Percentiles rank a stretch among this genome's conserved stretches.
These are phyloP conservation scores for Phytophthora tubulina DNA, from an alignment of 352 stramenopile genomes.

Conservation along the genomic window DNA sequence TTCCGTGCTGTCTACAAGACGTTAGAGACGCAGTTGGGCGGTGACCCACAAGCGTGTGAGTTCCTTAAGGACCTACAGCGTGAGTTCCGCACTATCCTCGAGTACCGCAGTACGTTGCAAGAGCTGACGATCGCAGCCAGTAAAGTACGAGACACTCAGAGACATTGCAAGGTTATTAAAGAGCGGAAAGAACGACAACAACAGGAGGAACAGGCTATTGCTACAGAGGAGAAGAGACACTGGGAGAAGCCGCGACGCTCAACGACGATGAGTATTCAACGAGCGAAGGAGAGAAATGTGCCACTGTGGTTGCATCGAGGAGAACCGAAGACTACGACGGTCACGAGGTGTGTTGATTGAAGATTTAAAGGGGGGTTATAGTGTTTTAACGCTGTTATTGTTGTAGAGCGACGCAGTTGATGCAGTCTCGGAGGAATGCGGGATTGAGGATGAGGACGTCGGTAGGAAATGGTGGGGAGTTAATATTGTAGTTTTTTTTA, in stretches of 20 bases:
- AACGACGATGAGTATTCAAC: background rate
- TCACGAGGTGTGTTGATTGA: constrained; percentile 16
- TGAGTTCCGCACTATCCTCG: constrained; percentile 57
- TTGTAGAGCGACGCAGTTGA: constrained; percentile 29
- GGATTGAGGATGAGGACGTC: constrained; percentile 11
- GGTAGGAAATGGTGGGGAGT: constrained; percentile 18
- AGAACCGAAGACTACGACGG: constrained; percentile 22
- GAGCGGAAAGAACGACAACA: constrained; percentile 25
- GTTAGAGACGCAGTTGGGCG: constrained; percentile 46
- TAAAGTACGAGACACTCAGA: constrained; percentile 42
- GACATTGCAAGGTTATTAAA: constrained; percentile 23
- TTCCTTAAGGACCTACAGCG: constrained; percentile 59
- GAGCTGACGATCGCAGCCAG: constrained; percentile 37
- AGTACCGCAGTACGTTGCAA: constrained; percentile 60
- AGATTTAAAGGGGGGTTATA: background rate
- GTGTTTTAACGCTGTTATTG: background rate
- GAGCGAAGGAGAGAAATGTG: constrained; percentile 17
- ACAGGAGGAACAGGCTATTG: constrained; percentile 27
- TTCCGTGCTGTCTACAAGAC: constrained; percentile 48
- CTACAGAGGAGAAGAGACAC: constrained; percentile 13
- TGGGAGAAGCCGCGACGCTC: constrained; percentile 25
- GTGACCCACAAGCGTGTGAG: constrained; percentile 42
- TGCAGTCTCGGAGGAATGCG: constrained; percentile 23
- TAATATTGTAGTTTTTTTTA: background rate
- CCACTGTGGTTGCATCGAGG: constrained; percentile 31